A percentile compares a stretch with the other conserved stretches of the same genome.
These are phyloP conservation scores for Hymenoscyphus scutula DNA, from an alignment of 2,329 filamentous ascomycete genomes.

Conservation along the genomic window DNA sequence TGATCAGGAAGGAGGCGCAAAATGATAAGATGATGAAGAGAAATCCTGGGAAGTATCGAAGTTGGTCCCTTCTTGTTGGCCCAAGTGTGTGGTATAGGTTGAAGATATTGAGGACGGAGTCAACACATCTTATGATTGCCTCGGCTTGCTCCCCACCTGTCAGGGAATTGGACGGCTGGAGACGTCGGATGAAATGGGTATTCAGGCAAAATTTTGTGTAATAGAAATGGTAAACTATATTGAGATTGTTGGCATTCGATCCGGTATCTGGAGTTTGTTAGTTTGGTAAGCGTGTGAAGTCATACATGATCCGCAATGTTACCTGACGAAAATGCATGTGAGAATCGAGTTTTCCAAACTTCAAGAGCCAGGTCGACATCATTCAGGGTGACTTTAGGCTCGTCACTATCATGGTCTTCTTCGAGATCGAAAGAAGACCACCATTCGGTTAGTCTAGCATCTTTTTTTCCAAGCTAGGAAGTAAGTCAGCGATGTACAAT, in stretches of 20 bases:
- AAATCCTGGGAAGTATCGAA: conserved; percentile 6
- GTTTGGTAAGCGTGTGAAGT: not conserved
- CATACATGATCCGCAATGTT: not conserved
- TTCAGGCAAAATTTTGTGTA: conserved; percentile 7
- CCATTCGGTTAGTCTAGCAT: conserved; percentile 1
- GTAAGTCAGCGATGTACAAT: not conserved
- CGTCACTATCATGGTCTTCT: not conserved
- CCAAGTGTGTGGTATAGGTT: not conserved
- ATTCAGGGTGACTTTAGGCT: not conserved
- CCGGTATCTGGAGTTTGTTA: not conserved
- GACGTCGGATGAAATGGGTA: conserved; percentile 5
- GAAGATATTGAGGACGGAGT: conserved; percentile 2
- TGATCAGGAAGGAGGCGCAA: not conserved
- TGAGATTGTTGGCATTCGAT: conserved; percentile 4
- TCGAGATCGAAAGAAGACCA: conserved; percentile 3
- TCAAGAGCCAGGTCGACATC: not conserved
- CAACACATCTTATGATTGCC: not conserved
- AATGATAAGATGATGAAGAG: conserved; percentile 8
- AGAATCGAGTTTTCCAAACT: not conserved
- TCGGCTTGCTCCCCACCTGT: not conserved
- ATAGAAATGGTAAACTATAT: not conserved
- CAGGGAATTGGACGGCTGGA: not conserved
- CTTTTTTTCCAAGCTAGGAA: not conserved
- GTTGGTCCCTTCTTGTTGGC: not conserved
- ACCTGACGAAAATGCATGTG: not conserved